Base-by-base conservation (phyloP, 2,329 filamentous ascomycete species). In the Verticillium dahliae region DNA sequence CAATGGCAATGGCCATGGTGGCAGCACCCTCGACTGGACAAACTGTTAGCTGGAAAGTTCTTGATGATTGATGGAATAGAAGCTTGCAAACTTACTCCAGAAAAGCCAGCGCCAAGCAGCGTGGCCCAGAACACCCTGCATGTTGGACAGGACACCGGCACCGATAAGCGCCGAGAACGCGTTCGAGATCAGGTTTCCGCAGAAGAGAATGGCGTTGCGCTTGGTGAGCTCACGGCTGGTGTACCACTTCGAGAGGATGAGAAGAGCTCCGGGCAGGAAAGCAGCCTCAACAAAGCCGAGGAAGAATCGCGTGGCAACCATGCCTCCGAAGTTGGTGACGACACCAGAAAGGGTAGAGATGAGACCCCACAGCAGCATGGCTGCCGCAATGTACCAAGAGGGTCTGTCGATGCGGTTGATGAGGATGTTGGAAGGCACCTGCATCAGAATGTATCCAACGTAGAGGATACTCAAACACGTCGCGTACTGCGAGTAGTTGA, bases 211-310 rank as follows among this genome's bases (percentile, higher is more conserved):
- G 61, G 83, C 82, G 66, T 85, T 84, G 59, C 83, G 75, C 60
- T 75, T 73, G 14, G 80, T 79, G 63, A 86, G 67, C 72, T 85
- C 83, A 58, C 81, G 80, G 57, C 85, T 79, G 1, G 86, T 89
- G 71, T 90, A 90, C 81, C 86, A 90, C 66, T 87, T 85, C 0
- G 84, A 86, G 22, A 89, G 77, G 56, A 88, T 84, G 54, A 88
- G 77, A 11, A 89, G 77, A 0, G 84, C 84, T 52, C 87, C 87
- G 0, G 87, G 86, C 33, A 88, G 75, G 70, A 88, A 88, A 1
- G 85, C 85, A 0, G 87, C 86, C 70, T 88, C 85, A 58, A 87
- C 74, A 63, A 86, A 85, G 3, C 85, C 85, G 0, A 88, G 72
- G 67, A 86, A 81, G 70, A 87, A 87, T 5, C 85, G 82, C 34